Conservation (phyloP, 139 green algal species). For the Mychonastes homosphaera region DNA sequence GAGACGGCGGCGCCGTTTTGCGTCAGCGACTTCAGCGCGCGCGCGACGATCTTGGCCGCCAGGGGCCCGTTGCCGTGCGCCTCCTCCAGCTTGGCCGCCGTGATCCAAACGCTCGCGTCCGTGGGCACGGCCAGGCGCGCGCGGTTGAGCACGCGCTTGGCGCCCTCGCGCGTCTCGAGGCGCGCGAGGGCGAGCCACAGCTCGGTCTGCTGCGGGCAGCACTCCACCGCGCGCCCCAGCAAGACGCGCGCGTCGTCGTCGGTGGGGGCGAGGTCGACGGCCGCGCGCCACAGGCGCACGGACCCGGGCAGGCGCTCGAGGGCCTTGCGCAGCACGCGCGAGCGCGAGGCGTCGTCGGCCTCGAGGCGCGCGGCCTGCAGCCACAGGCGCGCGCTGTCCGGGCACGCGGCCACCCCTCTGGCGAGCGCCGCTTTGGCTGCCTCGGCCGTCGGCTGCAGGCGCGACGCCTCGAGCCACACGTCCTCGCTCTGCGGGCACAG, state of each 20-base stretch:
- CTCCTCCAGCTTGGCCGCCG: constrained; percentile 94
- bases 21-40: constrained; percentile 31
- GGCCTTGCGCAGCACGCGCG: constrained; percentile 81
- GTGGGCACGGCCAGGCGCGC: constrained; percentile 87
- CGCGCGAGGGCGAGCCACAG: constrained; percentile 93
- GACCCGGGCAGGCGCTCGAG: constrained; percentile 77
- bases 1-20: constrained; percentile 80
- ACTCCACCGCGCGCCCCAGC: constrained; percentile 89
- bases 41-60: constrained; percentile 35
- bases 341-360: constrained; percentile 59
- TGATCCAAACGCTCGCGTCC: constrained; percentile 84
- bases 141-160: constrained; percentile 84
- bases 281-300: constrained; percentile 92
- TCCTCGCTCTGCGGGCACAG: constrained; percentile 89
- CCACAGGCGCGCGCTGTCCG: constrained; percentile 78
- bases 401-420: constrained; percentile 70
- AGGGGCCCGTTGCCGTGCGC: constrained; percentile 54
- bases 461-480: constrained; percentile 92
- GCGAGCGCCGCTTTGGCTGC: constrained; percentile 77
- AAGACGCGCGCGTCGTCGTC: constrained; percentile 84
- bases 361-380: constrained; percentile 59
- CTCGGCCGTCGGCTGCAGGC: constrained; percentile 53
- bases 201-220: constrained; percentile 90
- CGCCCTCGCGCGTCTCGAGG: constrained; percentile 88
- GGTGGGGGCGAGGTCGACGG: constrained; percentile 82